Evolutionary conservation across 352 stramenopile genomes (phyloP), one percentile per base, ranked within the genome.

Genomic region (Pythium sp.): DNA sequence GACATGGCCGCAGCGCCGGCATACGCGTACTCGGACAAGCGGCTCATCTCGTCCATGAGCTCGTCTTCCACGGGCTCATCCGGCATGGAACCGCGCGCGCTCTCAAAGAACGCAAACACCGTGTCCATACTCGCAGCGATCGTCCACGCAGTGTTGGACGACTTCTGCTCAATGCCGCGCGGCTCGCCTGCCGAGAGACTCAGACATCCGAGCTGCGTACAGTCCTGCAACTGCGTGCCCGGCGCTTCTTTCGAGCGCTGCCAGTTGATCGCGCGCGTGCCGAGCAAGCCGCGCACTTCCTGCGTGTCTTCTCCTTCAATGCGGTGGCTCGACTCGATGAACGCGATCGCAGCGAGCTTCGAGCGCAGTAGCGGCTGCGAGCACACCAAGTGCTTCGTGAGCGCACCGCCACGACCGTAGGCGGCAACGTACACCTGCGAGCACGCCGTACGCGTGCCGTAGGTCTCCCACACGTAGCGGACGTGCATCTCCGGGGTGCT

Each of bases 71-170:
- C 76, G 26, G 71, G 79, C 32, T 94, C 84, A 53, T 94, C 84
- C 0, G 86, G 82, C 83, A 94, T 90, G 1, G 86, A 94, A 5
- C 83, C 84, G 24, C 85, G 73, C 54, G 87, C 87, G 69, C 82
- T 93, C 24, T 92, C 86, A 51, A 95, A 93, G 60, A 95, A 95
- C 14, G 87, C 85, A 68, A 95, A 93, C 2, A 93, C 84, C 3
- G 85, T 95, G 34, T 91, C 77, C 84, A 95, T 93, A 65, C 85
- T 93, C 4, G 84, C 84, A 1, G 76, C 82, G 69, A 93, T 95
- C 0, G 87, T 95, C 86, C 86, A 93, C 34, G 87, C 84, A 15
- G 84, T 95, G 68, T 94, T 95, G 1, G 78, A 88, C 9, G 79
- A 90, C 58, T 88, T 90, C 58, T 92, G 83, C 64, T 94, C 82